phyloP scores from a whole-genome alignment of 108 stramenopile genomes.

The Hondaea fermentalgiana region DNA sequence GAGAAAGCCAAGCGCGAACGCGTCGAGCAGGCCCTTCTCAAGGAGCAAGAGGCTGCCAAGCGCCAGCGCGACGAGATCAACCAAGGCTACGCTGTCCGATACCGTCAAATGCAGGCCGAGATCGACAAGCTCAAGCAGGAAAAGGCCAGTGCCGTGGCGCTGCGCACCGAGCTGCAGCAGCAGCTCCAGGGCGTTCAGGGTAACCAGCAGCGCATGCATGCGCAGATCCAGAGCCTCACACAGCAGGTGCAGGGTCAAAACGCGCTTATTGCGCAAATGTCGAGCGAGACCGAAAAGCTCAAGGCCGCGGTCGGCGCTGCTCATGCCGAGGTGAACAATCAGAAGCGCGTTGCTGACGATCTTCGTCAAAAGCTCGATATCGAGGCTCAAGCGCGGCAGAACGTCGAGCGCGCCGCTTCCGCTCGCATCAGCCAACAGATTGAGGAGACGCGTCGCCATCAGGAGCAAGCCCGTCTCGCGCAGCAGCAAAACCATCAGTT shows the following conservation, averaged over 20 bases:
- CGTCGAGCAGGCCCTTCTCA: background rate
- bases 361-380: background rate
- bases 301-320: background rate
- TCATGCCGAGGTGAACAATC: background rate
- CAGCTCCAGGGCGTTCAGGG: background rate
- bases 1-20: background rate
- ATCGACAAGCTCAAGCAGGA: slow-evolving; percentile 21
- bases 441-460: background rate
- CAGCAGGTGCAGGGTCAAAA: background rate
- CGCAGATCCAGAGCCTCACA: background rate
- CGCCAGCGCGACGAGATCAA: slow-evolving; percentile 4
- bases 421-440: background rate
- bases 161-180: background rate
- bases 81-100: background rate
- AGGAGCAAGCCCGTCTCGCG: background rate
- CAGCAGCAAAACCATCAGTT: slow-evolving; percentile 3
- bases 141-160: background rate
- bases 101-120: background rate
- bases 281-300: background rate
- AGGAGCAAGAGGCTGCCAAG: slow-evolving; percentile 2
- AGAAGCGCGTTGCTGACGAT: background rate
- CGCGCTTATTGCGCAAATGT: background rate
- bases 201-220: background rate
- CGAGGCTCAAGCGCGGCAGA: background rate
- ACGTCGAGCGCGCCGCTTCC: background rate